Evolutionary conservation across 2,329 filamentous ascomycete genomes (phyloP), one percentile per base, ranked within the genome.

Genomic region (Colletotrichum lindemuthianum): DNA sequence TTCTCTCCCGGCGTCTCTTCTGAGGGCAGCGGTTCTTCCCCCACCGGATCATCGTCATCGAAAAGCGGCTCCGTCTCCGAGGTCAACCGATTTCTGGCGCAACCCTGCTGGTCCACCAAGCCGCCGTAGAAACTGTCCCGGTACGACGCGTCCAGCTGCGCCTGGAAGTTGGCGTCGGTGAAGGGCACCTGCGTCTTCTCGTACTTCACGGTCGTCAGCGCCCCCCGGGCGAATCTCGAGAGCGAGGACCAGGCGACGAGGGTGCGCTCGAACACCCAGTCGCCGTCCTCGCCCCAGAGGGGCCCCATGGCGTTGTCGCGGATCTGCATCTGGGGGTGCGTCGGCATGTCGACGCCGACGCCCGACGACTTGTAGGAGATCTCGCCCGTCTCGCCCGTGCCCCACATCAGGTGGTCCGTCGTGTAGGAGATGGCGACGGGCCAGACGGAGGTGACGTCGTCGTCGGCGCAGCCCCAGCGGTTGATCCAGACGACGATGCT

Each of bases 361-460:
- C 12, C 4, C 1, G 55, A 34, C 2, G 45, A 24, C n/a, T 36
- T 50, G 8, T 50, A 58, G 12, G 55, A 58, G 2, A 58, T 16
- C 0, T 43, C 9, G 9, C 37, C 13, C 2, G 37, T 11, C 2
- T 16, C 6, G 2, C 44, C 55, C 8, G 37, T 11, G 4, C 10
- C 55, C 55, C 55, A 58, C 5, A 6, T 41, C 2, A 50, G 24
- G 47, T 58, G 55, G 2, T 58, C 55, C 1, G 24, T 36, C 1
- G 55, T 58, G 11, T 16, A 58, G 10, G 55, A 58, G 11, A 58
- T 15, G 10, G 44, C 55, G 10, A 36, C 45, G 9, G 55, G 55
- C 55, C 37, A 43, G 2, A 50, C 8, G 10, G 55, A 6, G 1
- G 45, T 24, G 1, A 10, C 4, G 24, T 58, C 45, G 10, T 41